Percentiles rank a stretch among this genome's conserved stretches.
Conservation (phyloP, 2,329 filamentous ascomycete genomes). For the Thyridium curvatum region DNA sequence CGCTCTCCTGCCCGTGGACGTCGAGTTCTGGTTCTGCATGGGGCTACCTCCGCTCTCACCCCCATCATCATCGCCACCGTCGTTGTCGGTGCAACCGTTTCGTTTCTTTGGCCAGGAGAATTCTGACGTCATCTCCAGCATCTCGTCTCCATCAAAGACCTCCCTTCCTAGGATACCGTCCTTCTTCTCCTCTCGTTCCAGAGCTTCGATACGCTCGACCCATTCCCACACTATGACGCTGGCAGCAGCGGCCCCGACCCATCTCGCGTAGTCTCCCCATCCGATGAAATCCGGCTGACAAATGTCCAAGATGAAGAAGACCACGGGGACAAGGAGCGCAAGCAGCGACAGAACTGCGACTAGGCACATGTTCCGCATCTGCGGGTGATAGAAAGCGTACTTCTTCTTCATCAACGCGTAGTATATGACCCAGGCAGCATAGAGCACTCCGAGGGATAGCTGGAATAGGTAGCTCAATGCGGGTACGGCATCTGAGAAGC, state of each 20-base stretch:
- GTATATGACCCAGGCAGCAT: conserved; percentile 91
- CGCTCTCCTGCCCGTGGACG: too few relatives aligned
- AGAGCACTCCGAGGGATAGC: conserved; percentile 76
- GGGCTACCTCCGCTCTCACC: conserved; percentile 14
- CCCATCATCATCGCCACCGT: conserved; percentile 22
- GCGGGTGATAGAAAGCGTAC: conserved; percentile 82
- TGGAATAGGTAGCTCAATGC: conserved; percentile 89
- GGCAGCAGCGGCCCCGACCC: conserved; percentile 91
- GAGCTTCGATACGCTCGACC: conserved; percentile 89
- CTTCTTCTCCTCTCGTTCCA: conserved; percentile 90
- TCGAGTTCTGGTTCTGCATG: too few relatives aligned
- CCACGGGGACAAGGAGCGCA: conserved; percentile 80
- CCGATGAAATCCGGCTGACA: conserved; percentile 77
- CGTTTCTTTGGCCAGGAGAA: conserved; percentile 37
- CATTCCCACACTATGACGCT: conserved; percentile 98
- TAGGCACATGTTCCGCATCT: conserved; percentile 84
- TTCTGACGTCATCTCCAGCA: conserved; percentile 61
- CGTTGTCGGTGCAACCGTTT: conserved; percentile 19
- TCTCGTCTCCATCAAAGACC: conserved; percentile 90
- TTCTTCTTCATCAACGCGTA: conserved; percentile 88
- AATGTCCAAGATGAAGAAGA: conserved; percentile 91
- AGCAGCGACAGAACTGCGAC: conserved; percentile 73
- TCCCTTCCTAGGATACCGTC: conserved; percentile 87
- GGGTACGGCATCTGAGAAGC: conserved; percentile 84
- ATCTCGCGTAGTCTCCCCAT: conserved; percentile 93